phyloP scores from a whole-genome alignment of 2,329 filamentous ascomycete genomes.

The Lizonia empirigonia region DNA sequence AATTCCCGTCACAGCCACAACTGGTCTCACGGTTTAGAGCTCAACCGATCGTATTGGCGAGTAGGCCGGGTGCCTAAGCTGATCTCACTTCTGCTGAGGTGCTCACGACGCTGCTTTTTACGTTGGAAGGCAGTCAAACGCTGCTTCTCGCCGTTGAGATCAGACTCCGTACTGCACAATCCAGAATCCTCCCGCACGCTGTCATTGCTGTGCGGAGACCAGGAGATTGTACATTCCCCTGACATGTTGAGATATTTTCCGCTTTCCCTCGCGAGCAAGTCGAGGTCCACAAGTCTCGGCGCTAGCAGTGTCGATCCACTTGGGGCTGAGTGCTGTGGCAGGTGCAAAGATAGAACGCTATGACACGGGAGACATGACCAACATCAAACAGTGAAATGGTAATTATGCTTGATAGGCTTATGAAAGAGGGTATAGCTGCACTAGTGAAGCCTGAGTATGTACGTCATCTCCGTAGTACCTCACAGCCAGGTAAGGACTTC shows the following conservation, averaged over 20 bases:
- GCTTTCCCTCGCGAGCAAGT: background rate
- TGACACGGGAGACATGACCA: background rate
- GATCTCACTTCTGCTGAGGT: background rate
- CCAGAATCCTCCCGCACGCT: background rate
- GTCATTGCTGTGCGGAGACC: conserved; percentile 5
- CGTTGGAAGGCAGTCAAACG: background rate
- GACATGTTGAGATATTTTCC: conserved; percentile 3
- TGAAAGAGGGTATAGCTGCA: background rate
- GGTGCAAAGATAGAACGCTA: conserved; percentile 1
- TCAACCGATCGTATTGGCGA: conserved; percentile 6
- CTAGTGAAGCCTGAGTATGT: background rate
- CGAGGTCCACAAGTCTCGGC: background rate
- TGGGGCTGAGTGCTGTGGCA: conserved; percentile 7
- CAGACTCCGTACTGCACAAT: background rate
- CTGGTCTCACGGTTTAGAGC: conserved; percentile 11
- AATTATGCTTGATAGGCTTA: background rate
- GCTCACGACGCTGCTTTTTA: background rate
- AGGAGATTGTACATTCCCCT: conserved; percentile 9
- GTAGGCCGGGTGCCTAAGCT: conserved; percentile 6
- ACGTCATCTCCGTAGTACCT: background rate
- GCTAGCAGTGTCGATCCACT: conserved; percentile 1
- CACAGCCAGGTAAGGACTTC: background rate
- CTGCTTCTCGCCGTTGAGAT: background rate
- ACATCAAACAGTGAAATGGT: background rate
- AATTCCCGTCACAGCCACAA: conserved; percentile 13